These are phyloP conservation scores for Candida hispaniensis DNA, from an alignment of 805 yeast species.

Conservation along the genomic window DNA sequence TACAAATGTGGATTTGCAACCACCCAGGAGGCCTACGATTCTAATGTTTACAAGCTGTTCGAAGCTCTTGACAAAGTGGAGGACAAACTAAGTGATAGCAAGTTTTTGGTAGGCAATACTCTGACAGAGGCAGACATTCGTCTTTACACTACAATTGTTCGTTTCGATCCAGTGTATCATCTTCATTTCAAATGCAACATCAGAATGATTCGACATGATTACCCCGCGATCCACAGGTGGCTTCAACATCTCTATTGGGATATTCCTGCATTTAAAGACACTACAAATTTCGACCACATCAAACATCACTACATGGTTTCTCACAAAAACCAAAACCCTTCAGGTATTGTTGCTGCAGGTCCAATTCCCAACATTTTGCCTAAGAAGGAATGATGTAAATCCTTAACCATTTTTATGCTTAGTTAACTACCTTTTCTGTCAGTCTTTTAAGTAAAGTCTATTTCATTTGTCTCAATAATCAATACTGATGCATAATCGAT, in stretches of 20 bases:
- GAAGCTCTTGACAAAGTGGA: constrained; percentile 62
- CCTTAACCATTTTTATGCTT: too few species aligned
- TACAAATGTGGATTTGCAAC: constrained; percentile 89
- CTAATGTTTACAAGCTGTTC: constrained; percentile 53
- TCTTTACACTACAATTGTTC: constrained; percentile 71
- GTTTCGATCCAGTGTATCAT: constrained; percentile 89
- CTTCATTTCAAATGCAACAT: constrained; percentile 93
- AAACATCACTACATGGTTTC: constrained; percentile 85
- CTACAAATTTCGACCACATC: constrained; percentile 84
- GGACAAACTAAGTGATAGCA: constrained; percentile 36
- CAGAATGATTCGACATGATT: constrained; percentile 66
- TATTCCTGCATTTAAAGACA: constrained; percentile 55
- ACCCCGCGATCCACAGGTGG: constrained; percentile 73
- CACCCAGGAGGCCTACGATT: constrained; percentile 69
- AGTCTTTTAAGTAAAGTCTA: too few species aligned
- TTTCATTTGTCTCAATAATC: too few species aligned
- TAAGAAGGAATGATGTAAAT: constrained; percentile 23
- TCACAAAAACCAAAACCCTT: constrained; percentile 70
- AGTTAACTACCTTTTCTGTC: too few species aligned
- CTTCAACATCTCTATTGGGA: constrained; percentile 76
- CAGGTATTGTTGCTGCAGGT: constrained; percentile 76
- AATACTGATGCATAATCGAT: too few species aligned
- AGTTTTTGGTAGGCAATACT: constrained; percentile 47
- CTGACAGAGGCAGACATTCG: constrained; percentile 89
- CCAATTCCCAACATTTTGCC: constrained; percentile 70